phyloP scores from a whole-genome alignment of 805 yeast species.

The Candida coquimbonensis region DNA sequence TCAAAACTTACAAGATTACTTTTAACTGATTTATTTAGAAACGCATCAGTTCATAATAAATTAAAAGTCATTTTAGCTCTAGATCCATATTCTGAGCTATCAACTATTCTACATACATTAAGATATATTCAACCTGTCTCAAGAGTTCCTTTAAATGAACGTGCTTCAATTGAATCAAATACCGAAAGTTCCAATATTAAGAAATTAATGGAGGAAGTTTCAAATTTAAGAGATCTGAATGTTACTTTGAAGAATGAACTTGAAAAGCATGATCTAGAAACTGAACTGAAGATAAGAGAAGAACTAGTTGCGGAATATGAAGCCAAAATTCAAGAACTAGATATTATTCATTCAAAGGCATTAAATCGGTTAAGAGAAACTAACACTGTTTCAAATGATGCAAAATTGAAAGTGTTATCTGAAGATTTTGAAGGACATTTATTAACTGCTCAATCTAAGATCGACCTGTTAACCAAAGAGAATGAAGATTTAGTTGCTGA shows the following conservation, averaged over 20 bases:
- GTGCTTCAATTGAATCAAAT: conserved; percentile 14
- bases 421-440: conserved; percentile 27
- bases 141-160: conserved; percentile 15
- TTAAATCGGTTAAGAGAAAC: conserved; percentile 27
- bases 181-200: conserved; percentile 3
- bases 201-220: conserved; percentile 16
- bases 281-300: conserved; percentile 26
- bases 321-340: conserved; percentile 30
- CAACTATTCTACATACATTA: conserved; percentile 19
- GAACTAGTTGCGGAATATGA: conserved; percentile 27
- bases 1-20: conserved; percentile 43
- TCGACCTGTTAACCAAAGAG: background rate
- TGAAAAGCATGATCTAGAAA: conserved; percentile 17
- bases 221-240: conserved; percentile 11
- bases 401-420: conserved; percentile 25
- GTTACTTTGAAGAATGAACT: conserved; percentile 18
- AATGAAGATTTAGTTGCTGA: background rate
- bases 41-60: conserved; percentile 14
- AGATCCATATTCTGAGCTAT: conserved; percentile 20
- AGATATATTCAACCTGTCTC: conserved; percentile 24
- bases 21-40: conserved; percentile 32
- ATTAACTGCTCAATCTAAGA: conserved; percentile 3
- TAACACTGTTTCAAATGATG: conserved; percentile 22
- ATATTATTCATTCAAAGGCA: conserved; percentile 26
- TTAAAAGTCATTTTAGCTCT: conserved; percentile 21